phyloP scores from a whole-genome alignment of 495 filamentous ascomycete genomes.

The Lindgomyces ingoldianus region DNA sequence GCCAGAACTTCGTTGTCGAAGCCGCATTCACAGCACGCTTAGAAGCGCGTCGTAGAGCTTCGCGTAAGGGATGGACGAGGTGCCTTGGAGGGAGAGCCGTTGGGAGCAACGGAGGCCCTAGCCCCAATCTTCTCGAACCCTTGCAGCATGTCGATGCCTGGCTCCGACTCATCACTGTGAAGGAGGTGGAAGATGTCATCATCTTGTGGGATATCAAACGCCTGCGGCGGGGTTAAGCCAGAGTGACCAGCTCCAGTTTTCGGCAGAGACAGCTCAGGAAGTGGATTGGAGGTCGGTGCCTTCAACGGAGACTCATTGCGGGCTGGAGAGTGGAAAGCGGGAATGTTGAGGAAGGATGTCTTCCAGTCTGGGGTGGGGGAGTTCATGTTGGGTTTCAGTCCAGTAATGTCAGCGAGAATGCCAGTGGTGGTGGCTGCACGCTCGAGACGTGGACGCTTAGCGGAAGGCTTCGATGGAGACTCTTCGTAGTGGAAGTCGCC shows the following conservation, averaged over 20 bases:
- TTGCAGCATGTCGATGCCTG: constrained; percentile 68
- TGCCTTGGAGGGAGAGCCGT: constrained; percentile 31
- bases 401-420: constrained; percentile 68
- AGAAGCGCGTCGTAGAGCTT: constrained; percentile 31
- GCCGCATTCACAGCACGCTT: no score
- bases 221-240: constrained; percentile 53
- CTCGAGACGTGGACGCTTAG: constrained; percentile 63
- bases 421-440: constrained; percentile 57
- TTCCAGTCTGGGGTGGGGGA: constrained; percentile 25
- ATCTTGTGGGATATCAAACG: constrained; percentile 52
- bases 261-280: constrained; percentile 25
- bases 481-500: constrained; percentile 63
- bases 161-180: constrained; percentile 55
- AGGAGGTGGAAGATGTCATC: constrained; percentile 62
- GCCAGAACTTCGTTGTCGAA: no score
- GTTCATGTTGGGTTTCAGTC: constrained; percentile 37
- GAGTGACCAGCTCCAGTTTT: constrained; percentile 22
- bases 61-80: constrained; percentile 20
- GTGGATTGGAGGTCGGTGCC: constrained; percentile 34
- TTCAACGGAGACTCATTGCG: constrained; percentile 29
- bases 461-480: constrained; percentile 76
- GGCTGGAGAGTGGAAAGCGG: constrained; percentile 34
- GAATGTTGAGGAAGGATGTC: constrained; percentile 43
- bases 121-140: constrained; percentile 88
- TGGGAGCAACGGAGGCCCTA: constrained; percentile 24